A percentile compares a stretch with the other conserved stretches of the same genome.
Evolutionary conservation across 2,329 filamentous ascomycete genomes (phyloP).

Genomic region (Sporothrix euskadiensis): DNA sequence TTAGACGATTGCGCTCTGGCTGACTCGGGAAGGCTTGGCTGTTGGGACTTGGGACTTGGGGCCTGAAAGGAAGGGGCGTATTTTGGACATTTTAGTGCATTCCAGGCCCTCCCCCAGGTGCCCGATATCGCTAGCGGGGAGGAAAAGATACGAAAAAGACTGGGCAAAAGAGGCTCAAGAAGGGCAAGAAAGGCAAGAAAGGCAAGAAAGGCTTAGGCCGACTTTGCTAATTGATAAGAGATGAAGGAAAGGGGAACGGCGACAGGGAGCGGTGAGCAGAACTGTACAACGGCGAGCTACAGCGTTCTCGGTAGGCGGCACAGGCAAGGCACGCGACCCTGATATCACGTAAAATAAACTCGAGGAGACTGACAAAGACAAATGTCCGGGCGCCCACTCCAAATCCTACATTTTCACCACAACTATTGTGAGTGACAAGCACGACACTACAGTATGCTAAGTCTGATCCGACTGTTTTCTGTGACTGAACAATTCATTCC

Average conservation of each 20-base stretch:
- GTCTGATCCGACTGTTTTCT: background rate
- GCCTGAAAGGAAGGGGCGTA: background rate
- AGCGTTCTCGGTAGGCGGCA: background rate
- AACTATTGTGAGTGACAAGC: background rate
- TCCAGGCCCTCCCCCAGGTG: background rate
- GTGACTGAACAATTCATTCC: background rate
- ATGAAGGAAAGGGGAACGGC: background rate
- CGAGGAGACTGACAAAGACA: background rate
- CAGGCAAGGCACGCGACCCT: slow-evolving; percentile 1
- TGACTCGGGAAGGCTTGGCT: background rate
- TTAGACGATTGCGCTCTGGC: background rate
- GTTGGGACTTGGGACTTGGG: background rate
- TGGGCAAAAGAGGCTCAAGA: background rate
- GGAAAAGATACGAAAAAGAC: background rate
- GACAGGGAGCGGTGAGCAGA: slow-evolving; percentile 11
- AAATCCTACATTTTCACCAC: background rate
- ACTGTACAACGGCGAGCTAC: background rate
- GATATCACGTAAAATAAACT: slow-evolving; percentile 17
- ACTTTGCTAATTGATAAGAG: background rate
- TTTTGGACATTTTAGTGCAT: background rate
- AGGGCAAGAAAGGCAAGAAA: background rate
- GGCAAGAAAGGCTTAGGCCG: background rate
- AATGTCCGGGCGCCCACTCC: background rate
- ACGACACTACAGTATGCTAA: background rate
- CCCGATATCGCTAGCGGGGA: slow-evolving; percentile 18